These are phyloP conservation scores for Solanum pinnatisectum DNA, from an alignment of 257 asterid species.

Conservation along the genomic window DNA sequence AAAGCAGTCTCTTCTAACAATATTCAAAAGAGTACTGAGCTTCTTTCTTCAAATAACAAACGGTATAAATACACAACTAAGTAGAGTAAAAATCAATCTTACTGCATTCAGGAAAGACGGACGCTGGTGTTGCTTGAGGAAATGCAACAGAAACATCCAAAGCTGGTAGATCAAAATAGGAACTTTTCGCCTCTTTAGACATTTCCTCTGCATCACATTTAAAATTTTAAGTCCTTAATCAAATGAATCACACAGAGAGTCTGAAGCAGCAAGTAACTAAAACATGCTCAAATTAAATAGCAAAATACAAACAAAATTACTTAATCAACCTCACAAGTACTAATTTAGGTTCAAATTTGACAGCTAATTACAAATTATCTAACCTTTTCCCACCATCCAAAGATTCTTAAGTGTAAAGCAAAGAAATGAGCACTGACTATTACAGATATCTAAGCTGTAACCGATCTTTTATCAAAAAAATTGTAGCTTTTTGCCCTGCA, in stretches of 20 bases:
- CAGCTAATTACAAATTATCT: background rate
- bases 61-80: background rate
- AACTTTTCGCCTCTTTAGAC: constrained; percentile 46
- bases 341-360: background rate
- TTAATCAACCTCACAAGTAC: background rate
- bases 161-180: constrained; percentile 63
- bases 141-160: constrained; percentile 78
- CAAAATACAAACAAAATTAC: background rate
- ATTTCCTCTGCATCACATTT: constrained; percentile 37
- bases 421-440: background rate
- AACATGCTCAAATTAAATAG: background rate
- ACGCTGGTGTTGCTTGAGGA: constrained; percentile 98
- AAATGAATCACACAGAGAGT: background rate
- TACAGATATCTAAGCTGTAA: background rate
- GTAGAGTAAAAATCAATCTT: constrained; percentile 6
- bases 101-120: constrained; percentile 77
- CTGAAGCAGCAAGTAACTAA: background rate
- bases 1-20: background rate
- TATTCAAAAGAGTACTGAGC: background rate
- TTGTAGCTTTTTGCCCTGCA: background rate
- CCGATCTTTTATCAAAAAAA: background rate
- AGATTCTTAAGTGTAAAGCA: background rate
- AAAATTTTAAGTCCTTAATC: background rate
- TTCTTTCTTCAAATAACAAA: background rate
- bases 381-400: background rate